A percentile compares a stretch with the other conserved stretches of the same genome.
These are phyloP conservation scores for Guadua angustifolia DNA, from an alignment of 176 grass and related monocot genomes.

Conservation along the genomic window DNA sequence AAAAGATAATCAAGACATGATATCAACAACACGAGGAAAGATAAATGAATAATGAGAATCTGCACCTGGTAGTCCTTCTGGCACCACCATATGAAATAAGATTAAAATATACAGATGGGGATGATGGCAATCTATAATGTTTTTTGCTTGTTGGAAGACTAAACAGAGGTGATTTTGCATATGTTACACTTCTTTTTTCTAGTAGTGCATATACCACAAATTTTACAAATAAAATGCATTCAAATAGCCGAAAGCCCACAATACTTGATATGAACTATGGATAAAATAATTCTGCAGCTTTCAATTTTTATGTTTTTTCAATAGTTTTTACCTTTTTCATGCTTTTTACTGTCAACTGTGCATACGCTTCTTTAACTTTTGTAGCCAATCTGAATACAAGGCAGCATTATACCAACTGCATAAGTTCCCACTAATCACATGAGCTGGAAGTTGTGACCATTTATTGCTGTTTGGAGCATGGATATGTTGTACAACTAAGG, in stretches of 20 bases:
- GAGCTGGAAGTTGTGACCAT: background rate
- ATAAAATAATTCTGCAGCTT: background rate
- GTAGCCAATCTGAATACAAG: slow-evolving; percentile 1
- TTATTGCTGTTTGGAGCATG: background rate
- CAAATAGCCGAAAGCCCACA: background rate
- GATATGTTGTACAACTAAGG: background rate
- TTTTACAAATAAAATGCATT: background rate
- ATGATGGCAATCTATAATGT: background rate
- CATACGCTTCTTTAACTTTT: background rate
- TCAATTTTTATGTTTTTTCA: background rate
- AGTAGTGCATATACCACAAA: background rate
- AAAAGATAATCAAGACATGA: background rate
- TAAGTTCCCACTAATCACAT: background rate
- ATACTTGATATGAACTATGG: background rate
- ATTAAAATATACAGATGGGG: background rate
- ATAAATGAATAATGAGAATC: background rate
- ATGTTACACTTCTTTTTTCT: background rate
- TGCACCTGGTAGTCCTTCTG: background rate
- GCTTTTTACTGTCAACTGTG: background rate
- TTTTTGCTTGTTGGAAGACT: background rate
- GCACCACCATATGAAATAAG: slow-evolving; percentile 20
- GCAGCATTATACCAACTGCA: background rate
- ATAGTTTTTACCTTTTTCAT: background rate
- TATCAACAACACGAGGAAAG: background rate
- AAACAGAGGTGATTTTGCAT: background rate